A percentile compares a stretch with the other conserved stretches of the same genome.
Evolutionary conservation across 2,329 filamentous ascomycete genomes (phyloP).

Genomic region (Stenocarpella maydis): DNA sequence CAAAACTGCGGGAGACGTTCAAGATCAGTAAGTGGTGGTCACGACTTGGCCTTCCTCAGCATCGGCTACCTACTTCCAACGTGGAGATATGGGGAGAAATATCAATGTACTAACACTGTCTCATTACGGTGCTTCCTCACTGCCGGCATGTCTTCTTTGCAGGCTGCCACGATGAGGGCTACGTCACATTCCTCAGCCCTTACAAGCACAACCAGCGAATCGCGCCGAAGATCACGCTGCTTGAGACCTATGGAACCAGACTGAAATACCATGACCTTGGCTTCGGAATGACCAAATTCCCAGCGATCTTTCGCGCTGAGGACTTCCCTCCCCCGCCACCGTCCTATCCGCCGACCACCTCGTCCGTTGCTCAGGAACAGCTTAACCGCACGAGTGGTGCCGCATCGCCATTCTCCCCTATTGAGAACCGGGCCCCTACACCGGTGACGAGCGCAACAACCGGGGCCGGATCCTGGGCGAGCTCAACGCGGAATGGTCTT

Average conservation of each 20-base stretch:
- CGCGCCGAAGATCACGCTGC: neutral
- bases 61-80: no score
- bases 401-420: neutral
- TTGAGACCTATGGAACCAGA: neutral
- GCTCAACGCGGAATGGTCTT: neutral
- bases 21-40: neutral
- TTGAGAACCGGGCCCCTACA: neutral
- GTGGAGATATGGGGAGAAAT: neutral
- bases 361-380: neutral
- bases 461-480: neutral
- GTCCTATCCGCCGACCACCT: neutral
- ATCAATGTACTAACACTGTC: neutral
- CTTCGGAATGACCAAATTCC: neutral
- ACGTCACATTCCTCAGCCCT: neutral
- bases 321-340: neutral
- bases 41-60: neutral
- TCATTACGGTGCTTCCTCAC: neutral
- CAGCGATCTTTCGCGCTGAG: neutral
- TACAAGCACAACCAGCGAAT: neutral
- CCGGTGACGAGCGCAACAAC: neutral
- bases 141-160: neutral
- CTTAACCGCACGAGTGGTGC: neutral
- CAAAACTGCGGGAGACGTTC: slow-evolving; percentile 1
- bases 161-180: neutral
- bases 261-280: neutral